A percentile compares a stretch with the other conserved stretches of the same genome.
Conservation (phyloP, 2,329 filamentous ascomycete genomes). For the Clarireedia hainanense region DNA sequence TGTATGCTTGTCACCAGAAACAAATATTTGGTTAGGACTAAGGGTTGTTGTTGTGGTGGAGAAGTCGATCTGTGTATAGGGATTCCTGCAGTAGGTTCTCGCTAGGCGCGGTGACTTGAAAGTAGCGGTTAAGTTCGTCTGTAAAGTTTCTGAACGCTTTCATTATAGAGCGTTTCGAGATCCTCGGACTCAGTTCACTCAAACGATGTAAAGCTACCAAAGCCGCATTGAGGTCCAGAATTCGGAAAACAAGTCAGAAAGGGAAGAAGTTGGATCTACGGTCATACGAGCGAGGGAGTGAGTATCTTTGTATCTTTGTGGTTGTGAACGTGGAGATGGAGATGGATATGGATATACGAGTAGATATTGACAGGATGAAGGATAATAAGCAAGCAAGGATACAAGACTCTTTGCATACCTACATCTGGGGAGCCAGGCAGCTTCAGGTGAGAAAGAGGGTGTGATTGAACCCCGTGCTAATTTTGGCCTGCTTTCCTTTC, state of each 20-base stretch:
- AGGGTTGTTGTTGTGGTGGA: not conserved
- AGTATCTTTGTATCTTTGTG: not conserved
- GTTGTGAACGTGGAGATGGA: not conserved
- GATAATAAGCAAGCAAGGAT: too few relatives aligned
- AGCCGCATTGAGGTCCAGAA: too few relatives aligned
- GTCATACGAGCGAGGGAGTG: too few relatives aligned
- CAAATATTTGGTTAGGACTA: too few relatives aligned
- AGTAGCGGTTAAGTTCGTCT: not conserved
- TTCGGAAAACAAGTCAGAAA: too few relatives aligned
- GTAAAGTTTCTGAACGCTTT: not conserved
- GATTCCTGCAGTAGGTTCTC: slow-evolving; percentile 5
- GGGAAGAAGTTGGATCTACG: too few relatives aligned
- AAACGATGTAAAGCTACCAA: too few relatives aligned
- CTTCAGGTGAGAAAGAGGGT: too few relatives aligned
- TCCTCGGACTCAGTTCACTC: too few relatives aligned
- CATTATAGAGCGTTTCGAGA: not conserved
- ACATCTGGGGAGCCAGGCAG: too few relatives aligned
- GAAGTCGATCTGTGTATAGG: not conserved
- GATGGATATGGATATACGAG: not conserved
- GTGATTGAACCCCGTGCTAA: not conserved
- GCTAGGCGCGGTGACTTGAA: slow-evolving; percentile 4
- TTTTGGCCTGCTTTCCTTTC: not conserved
- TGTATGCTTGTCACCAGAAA: slow-evolving; percentile 5
- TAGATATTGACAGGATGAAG: not conserved
- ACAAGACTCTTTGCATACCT: too few relatives aligned